Conservation (phyloP, 352 stramenopile species). For the Pythium inflatum region DNA sequence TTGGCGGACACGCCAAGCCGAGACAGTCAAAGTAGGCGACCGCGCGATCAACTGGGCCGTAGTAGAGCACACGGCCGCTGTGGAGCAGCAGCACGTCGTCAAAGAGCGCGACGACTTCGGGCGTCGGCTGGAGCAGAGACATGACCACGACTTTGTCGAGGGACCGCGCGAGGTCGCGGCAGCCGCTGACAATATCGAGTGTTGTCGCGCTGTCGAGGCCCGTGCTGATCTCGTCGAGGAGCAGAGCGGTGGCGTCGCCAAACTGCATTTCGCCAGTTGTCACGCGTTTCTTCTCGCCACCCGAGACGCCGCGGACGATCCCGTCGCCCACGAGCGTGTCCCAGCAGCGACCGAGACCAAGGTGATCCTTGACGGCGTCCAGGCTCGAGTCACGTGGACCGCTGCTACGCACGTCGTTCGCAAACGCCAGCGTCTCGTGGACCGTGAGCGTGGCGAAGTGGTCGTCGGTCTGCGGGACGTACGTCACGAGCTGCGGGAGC, state of each 20-base stretch:
- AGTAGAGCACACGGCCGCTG: slow-evolving; percentile 86
- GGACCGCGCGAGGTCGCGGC: slow-evolving; percentile 36
- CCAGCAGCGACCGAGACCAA: slow-evolving; percentile 45
- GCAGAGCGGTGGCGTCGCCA: slow-evolving; percentile 57
- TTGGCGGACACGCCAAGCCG: slow-evolving; percentile 62
- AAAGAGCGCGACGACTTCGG: slow-evolving; percentile 75
- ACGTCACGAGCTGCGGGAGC: slow-evolving; percentile 33
- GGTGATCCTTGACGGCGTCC: slow-evolving; percentile 30
- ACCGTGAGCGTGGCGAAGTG: slow-evolving; percentile 43
- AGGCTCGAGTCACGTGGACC: slow-evolving; percentile 10
- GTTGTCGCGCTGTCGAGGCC: slow-evolving; percentile 36
- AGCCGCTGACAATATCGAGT: slow-evolving; percentile 42
- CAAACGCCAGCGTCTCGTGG: slow-evolving; percentile 41
- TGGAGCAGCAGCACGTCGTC: slow-evolving; percentile 93
- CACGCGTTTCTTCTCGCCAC: slow-evolving; percentile 88
- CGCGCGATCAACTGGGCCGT: slow-evolving; percentile 49
- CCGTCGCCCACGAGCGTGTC: slow-evolving; percentile 35
- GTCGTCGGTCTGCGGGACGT: slow-evolving; percentile 37
- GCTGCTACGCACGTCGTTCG: slow-evolving; percentile 30
- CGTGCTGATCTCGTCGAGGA: slow-evolving; percentile 34
- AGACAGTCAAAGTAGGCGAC: slow-evolving; percentile 79
- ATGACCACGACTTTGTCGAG: slow-evolving; percentile 53
- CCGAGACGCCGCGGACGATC: slow-evolving; percentile 59
- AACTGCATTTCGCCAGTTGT: slow-evolving; percentile 84
- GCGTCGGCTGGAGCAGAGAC: slow-evolving; percentile 79